Base-by-base conservation (phyloP, 768 basidiomycete species). In the Fomitopsis pulvina region DNA sequence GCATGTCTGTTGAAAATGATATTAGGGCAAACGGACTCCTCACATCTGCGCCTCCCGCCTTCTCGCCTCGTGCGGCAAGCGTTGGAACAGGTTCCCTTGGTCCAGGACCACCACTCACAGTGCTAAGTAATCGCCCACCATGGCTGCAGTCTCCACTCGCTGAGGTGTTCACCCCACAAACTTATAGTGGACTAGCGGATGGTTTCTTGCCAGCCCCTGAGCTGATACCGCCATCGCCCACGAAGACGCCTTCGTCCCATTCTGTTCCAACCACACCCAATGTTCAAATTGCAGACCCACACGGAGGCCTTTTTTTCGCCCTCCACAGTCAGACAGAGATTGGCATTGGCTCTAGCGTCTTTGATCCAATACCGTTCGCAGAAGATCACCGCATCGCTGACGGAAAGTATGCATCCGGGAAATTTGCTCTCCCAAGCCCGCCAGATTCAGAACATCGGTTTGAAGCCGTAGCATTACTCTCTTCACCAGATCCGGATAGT, bases 321-420 rank as follows among this genome's bases (percentile, higher is more conserved):
- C n/a, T n/a, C 57, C 54, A 10, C 62, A 60, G 12, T 61, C 63
- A 30, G 41, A 49, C 16, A 54, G 60, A 21, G 24, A 51, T 6
- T 51, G 40, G 47, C 10, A 47, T 52, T 2, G 52, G 64, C 53
- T 57, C 60, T 60, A 55, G 45, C 4, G 62, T 67, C 24, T 92
- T 89, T 52, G 85, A 88, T 30, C 81, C 89, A 0, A 86, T 92
- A 22, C 80, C 83, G 0, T 91, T 92, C 52, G 77, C 83, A 0
- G 63, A 71, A 9, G 78, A 74, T 39, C 84, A 90, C 60, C 72
- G 76, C 16, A 55, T 71, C 12, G 71, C 79, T 12, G 88, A 92
- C 60, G 79, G 79, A 9, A 92, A 92, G 66, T 91, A 92, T 58
- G 68, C 71, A 0, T 56, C 73, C 22, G 88, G 88, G 26, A 91